Evolutionary conservation across 345 rosid genomes (phyloP).

Genomic region (Lagerstroemia speciosa): DNA sequence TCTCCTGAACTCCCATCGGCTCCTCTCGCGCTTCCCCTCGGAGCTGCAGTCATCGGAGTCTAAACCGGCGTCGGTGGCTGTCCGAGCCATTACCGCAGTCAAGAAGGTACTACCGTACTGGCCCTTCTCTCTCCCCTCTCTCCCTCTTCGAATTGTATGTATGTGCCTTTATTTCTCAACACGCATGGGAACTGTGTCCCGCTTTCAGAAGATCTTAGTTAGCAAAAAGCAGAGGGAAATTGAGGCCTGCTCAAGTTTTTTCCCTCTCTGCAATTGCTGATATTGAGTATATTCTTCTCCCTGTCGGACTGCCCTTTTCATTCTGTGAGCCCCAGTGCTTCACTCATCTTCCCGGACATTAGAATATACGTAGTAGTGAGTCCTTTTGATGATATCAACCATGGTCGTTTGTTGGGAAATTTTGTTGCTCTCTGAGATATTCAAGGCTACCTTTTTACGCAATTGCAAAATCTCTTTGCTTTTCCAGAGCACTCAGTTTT

Average conservation of each 20-base stretch:
- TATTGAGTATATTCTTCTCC: not conserved
- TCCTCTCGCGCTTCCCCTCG: not conserved
- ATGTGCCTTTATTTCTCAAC: not conserved
- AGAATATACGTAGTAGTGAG: not conserved
- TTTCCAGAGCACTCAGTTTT: not conserved
- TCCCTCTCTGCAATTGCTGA: not conserved
- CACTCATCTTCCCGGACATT: not conserved
- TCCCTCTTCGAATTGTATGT: not conserved
- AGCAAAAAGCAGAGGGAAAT: not conserved
- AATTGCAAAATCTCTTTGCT: not conserved
- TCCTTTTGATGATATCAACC: not conserved
- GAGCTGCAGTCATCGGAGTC: not conserved
- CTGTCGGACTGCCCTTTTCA: not conserved
- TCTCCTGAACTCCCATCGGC: not conserved
- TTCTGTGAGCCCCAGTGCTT: not conserved
- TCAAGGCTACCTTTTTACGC: not conserved
- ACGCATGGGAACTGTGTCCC: not conserved
- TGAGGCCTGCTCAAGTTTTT: not conserved
- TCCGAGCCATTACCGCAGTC: not conserved
- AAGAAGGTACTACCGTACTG: not conserved
- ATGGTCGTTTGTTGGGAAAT: not conserved
- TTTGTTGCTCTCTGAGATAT: not conserved
- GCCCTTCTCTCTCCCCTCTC: too few relatives aligned
- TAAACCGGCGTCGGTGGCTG: not conserved
- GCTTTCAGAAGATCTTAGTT: not conserved